Conservation (phyloP, 1,139 yeast genomes). For the Scheffersomyces quercinus region DNA sequence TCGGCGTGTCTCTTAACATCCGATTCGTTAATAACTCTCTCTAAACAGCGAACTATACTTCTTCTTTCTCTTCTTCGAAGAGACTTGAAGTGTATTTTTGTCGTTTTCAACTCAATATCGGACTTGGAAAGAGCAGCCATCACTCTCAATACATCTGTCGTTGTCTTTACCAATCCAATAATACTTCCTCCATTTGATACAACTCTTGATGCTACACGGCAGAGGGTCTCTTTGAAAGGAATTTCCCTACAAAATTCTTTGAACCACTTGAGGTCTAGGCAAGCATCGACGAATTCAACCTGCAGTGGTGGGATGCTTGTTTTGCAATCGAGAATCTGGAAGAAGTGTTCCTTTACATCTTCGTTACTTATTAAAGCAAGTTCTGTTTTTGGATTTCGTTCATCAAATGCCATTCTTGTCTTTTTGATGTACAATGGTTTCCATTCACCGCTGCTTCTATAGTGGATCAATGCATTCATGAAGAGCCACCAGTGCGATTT, state of each 20-base stretch:
- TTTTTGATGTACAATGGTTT: constrained; percentile 3
- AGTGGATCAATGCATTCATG: constrained; percentile 8
- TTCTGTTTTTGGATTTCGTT: background rate
- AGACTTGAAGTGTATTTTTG: constrained; percentile 5
- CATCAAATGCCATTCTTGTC: constrained; percentile 5
- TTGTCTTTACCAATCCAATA: constrained; percentile 5
- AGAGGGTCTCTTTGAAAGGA: constrained; percentile 11
- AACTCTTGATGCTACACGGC: constrained; percentile 6
- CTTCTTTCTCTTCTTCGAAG: constrained; percentile 8
- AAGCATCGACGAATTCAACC: constrained; percentile 4
- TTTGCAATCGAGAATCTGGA: constrained; percentile 8
- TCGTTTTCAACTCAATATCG: background rate
- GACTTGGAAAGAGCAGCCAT: constrained; percentile 7
- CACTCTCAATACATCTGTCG: constrained; percentile 11
- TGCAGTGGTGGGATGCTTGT: constrained; percentile 4
- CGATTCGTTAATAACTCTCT: constrained; percentile 9
- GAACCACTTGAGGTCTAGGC: constrained; percentile 8
- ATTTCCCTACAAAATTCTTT: constrained; percentile 4
- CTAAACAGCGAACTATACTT: constrained; percentile 5
- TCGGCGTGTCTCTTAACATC: constrained; percentile 10
- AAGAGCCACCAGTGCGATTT: constrained; percentile 4
- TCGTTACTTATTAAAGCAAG: background rate
- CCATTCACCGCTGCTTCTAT: constrained; percentile 6
- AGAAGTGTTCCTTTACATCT: constrained; percentile 7
- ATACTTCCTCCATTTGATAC: constrained; percentile 6